Percentiles rank a stretch among this genome's conserved stretches.
phyloP scores from a whole-genome alignment of 73 alveolate genomes.

The Paramecium primaurelia region DNA sequence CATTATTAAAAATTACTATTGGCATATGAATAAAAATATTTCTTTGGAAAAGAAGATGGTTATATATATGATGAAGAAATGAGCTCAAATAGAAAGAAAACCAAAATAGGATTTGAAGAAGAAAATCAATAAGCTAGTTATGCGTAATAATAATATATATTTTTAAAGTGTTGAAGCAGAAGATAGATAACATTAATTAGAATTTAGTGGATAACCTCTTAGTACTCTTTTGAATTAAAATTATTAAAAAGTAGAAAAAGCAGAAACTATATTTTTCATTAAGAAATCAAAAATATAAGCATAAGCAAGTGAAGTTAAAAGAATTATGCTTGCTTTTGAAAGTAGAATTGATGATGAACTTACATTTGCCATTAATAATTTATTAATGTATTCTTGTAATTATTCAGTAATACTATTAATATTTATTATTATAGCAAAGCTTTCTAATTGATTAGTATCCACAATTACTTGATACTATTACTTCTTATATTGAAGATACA shows the following conservation, averaged over 20 bases:
- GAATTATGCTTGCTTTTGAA: slow-evolving; percentile 97
- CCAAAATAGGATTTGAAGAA: not conserved
- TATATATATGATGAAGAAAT: slow-evolving; percentile 31
- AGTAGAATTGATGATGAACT: slow-evolving; percentile 93
- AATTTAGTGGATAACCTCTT: slow-evolving; percentile 28
- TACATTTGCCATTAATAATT: slow-evolving; percentile 96
- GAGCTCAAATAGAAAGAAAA: slow-evolving; percentile 49
- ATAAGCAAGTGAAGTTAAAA: slow-evolving; percentile 66
- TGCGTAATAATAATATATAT: slow-evolving; percentile 5
- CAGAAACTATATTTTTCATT: not conserved
- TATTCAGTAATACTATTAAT: not conserved
- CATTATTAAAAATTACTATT: slow-evolving; percentile 92
- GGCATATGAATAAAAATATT: slow-evolving; percentile 87
- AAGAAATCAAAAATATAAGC: slow-evolving; percentile 53
- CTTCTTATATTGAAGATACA: slow-evolving; percentile 49
- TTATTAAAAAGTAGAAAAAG: not conserved
- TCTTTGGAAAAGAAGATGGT: slow-evolving; percentile 73
- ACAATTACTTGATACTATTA: slow-evolving; percentile 53
- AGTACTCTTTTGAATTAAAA: not conserved
- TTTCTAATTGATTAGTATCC: slow-evolving; percentile 45
- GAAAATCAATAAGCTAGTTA: slow-evolving; percentile 41
- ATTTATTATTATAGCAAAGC: not conserved
- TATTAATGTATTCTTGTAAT: slow-evolving; percentile 92
- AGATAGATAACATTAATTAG: slow-evolving; percentile 21
- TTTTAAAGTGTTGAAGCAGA: slow-evolving; percentile 14